Percentiles rank a stretch among this genome's conserved stretches.
These are phyloP conservation scores for Naematelia encephala DNA, from an alignment of 768 basidiomycete species.

Conservation along the genomic window DNA sequence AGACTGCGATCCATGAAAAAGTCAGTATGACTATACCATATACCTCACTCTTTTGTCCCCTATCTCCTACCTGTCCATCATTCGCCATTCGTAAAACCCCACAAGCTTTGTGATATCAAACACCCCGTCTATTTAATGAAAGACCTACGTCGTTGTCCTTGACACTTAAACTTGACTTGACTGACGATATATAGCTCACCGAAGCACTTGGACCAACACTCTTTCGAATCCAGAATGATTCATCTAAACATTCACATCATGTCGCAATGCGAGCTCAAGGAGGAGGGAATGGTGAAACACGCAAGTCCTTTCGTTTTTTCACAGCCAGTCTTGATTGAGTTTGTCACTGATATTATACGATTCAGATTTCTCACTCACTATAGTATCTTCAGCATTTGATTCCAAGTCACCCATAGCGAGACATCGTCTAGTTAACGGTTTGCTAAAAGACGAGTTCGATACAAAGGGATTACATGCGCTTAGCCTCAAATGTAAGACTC, in stretches of 20 bases:
- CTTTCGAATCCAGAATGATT: constrained; percentile 52
- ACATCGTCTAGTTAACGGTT: constrained; percentile 53
- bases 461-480: constrained; percentile 54
- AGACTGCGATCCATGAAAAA: constrained; percentile 48
- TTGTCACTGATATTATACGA: neutral
- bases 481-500: constrained; percentile 51
- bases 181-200: constrained; percentile 42
- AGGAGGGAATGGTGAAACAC: constrained; percentile 54
- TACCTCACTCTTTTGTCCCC: no score
- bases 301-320: constrained; percentile 29
- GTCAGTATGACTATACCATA: constrained; percentile 32
- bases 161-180: no score
- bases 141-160: no score
- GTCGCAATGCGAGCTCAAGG: constrained; percentile 52
- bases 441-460: constrained; percentile 53
- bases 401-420: constrained; percentile 50
- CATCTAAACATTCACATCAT: constrained; percentile 51
- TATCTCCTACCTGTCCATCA: no score
- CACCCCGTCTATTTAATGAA: no score
- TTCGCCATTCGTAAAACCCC: no score
- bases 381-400: constrained; percentile 41
- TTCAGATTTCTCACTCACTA: constrained; percentile 48
- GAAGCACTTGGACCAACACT: constrained; percentile 47
- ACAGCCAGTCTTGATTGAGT: neutral
- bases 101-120: no score